These are phyloP conservation scores for Collybiopsis confluens DNA, from an alignment of 768 basidiomycete species.

Conservation along the genomic window DNA sequence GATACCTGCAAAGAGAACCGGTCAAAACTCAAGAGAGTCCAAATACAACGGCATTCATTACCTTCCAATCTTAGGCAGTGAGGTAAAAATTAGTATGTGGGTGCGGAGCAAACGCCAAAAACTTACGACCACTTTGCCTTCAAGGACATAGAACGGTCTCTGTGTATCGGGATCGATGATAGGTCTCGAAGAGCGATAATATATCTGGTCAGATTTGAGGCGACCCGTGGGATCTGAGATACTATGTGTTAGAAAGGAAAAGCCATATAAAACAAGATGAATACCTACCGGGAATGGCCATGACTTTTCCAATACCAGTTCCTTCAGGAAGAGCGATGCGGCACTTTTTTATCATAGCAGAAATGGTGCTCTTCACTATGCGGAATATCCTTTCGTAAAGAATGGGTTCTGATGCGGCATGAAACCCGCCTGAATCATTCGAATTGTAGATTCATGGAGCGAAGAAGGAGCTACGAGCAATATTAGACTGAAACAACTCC, in stretches of 20 bases:
- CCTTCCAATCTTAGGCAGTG: slow-evolving; percentile 32
- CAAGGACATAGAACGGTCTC: slow-evolving; percentile 38
- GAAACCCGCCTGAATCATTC: slow-evolving; percentile 65
- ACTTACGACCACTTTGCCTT: slow-evolving; percentile 62
- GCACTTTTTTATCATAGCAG: slow-evolving; percentile 48
- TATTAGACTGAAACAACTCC: neutral
- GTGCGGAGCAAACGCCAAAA: neutral
- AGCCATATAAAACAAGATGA: neutral
- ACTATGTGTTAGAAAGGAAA: slow-evolving; percentile 3
- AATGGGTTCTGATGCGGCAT: slow-evolving; percentile 32
- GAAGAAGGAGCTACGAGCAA: slow-evolving; percentile 28
- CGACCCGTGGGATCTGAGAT: slow-evolving; percentile 60
- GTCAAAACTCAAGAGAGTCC: neutral
- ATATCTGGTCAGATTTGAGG: slow-evolving; percentile 58
- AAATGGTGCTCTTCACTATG: slow-evolving; percentile 36
- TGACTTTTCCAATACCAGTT: slow-evolving; percentile 46
- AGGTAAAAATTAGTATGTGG: neutral
- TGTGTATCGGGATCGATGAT: slow-evolving; percentile 36
- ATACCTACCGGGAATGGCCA: slow-evolving; percentile 60
- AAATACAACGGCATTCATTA: slow-evolving; percentile 13
- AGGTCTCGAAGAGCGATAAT: slow-evolving; percentile 44
- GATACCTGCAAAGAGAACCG: slow-evolving; percentile 49
- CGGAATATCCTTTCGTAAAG: slow-evolving; percentile 45
- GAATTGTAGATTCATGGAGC: slow-evolving; percentile 44
- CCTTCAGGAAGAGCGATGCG: slow-evolving; percentile 53